These are phyloP conservation scores for Strigomonas galati DNA, from an alignment of 208 protist species.

Conservation along the genomic window DNA sequence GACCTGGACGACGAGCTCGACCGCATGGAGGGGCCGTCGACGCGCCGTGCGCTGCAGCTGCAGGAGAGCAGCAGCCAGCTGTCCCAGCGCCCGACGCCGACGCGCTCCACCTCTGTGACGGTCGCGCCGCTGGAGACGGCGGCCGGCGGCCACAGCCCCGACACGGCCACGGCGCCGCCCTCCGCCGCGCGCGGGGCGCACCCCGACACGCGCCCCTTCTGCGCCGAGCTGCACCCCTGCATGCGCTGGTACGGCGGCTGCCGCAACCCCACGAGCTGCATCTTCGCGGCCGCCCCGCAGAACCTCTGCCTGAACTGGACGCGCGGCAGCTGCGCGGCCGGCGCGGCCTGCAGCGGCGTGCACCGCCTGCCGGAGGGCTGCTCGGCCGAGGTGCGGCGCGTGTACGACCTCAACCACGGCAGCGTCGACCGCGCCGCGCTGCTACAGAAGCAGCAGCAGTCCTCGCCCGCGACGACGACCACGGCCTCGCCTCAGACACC, in stretches of 20 bases:
- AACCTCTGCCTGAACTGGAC: constrained; percentile 84
- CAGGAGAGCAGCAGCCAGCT: constrained; percentile 5
- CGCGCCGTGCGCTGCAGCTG: constrained; percentile 10
- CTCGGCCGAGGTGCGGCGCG: constrained; percentile 32
- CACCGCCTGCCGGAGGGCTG: constrained; percentile 71
- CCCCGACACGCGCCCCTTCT: constrained; percentile 39
- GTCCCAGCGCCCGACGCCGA: neutral
- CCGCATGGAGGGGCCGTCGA: neutral
- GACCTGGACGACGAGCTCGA: constrained; percentile 13
- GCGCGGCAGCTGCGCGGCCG: constrained; percentile 45
- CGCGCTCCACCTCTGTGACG: neutral
- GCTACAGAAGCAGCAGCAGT: neutral
- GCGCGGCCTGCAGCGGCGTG: constrained; percentile 50
- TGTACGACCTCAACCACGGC: constrained; percentile 66
- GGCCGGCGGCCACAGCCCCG: neutral
- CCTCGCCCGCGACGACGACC: neutral
- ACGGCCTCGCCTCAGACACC: neutral
- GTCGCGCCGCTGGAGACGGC: neutral
- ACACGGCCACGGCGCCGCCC: neutral
- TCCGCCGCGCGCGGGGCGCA: neutral
- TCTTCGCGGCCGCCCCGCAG: constrained; percentile 46
- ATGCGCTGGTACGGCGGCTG: constrained; percentile 71
- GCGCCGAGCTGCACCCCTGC: constrained; percentile 54
- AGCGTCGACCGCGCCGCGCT: constrained; percentile 17
- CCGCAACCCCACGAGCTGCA: constrained; percentile 60